Conservation (phyloP, 1,284 basidiomycete genomes). For the Microstroma glucosiphilum region DNA sequence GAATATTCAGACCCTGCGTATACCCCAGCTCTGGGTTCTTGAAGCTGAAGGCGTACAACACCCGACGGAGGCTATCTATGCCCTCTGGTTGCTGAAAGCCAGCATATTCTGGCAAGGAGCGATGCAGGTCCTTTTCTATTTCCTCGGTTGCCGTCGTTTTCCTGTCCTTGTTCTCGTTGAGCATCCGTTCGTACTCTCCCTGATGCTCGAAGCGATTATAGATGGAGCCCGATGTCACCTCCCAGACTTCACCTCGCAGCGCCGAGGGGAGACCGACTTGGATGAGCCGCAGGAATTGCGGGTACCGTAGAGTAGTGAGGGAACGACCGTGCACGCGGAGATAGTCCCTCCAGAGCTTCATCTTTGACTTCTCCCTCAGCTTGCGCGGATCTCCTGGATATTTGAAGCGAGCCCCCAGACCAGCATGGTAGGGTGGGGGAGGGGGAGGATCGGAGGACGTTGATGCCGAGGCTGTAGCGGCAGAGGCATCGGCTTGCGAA, state of each 20-base stretch:
- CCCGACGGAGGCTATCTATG: conserved; percentile 67
- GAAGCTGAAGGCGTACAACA: conserved; percentile 93
- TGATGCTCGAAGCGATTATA: conserved; percentile 79
- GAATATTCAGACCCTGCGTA: neutral
- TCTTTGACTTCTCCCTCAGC: conserved; percentile 83
- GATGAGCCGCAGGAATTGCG: conserved; percentile 88
- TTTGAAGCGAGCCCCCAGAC: conserved; percentile 46
- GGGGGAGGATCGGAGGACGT: conserved; percentile 10
- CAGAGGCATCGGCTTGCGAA: neutral
- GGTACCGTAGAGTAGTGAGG: conserved; percentile 86
- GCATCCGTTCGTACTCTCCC: conserved; percentile 72
- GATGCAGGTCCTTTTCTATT: conserved; percentile 96
- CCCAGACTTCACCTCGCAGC: conserved; percentile 96
- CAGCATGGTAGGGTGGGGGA: conserved; percentile 28
- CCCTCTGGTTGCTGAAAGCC: conserved; percentile 44
- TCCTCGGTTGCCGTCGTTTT: conserved; percentile 89
- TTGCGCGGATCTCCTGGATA: conserved; percentile 48
- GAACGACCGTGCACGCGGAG: conserved; percentile 73
- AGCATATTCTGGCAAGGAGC: conserved; percentile 53
- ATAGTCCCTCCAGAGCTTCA: conserved; percentile 92
- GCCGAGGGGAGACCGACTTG: conserved; percentile 95
- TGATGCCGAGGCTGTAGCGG: neutral
- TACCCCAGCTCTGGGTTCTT: conserved; percentile 72
- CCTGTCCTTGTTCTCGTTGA: conserved; percentile 72
- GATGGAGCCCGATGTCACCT: conserved; percentile 88